Evolutionary conservation across 306 rosid genomes (phyloP), one percentile per base, ranked within the genome.

Genomic region (Potentilla sterilis): DNA sequence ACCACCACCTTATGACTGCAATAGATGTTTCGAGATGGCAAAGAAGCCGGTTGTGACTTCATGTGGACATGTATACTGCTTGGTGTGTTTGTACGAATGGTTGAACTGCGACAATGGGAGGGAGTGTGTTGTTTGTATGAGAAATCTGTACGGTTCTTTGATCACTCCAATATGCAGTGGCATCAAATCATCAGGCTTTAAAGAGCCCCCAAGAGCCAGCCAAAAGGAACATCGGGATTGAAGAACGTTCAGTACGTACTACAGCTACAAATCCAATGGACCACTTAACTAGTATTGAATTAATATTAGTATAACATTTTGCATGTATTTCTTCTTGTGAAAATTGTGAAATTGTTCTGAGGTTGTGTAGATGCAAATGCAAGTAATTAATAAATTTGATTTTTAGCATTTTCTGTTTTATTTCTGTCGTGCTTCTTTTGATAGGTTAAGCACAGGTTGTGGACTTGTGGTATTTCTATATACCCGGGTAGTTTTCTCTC

Each of bases 11-110:
- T 70, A 49, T 14, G 63, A 70, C 75, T 70, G 75, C 47, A 70
- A 35, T 41, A 4, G 52, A 21, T 70, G 75, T 35, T 37, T 9
- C 46, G 35, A 70, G 62, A 70, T 51, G 75, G 75, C 75, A 35
- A 70, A 46, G 19, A 38, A 70, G 18, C 63, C 75, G 10, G 63
- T 51, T n/a, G 75, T 70, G 63, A 70, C 62, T 70, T 49, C 62
- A 18, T 70, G 75, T 2, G 62, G 75, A 34, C 75, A 70, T 70
- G 13, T 70, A 1, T 49, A 48, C 40, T 49, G 75, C 6, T 19
- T 44, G 46, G 24, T 7, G 11, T 51, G 75, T n/a, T 49, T 49
- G 75, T n/a, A 70, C 19, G 15, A 32, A 10, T 70, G 75, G 75
- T 3, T 49, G 47, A 10, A 10, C 63, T 51, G 3, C 34, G 19